Percentiles rank a stretch among this genome's conserved stretches.
Evolutionary conservation across 2,329 filamentous ascomycete species (phyloP).

Genomic region (Talaromyces amestolkiae): DNA sequence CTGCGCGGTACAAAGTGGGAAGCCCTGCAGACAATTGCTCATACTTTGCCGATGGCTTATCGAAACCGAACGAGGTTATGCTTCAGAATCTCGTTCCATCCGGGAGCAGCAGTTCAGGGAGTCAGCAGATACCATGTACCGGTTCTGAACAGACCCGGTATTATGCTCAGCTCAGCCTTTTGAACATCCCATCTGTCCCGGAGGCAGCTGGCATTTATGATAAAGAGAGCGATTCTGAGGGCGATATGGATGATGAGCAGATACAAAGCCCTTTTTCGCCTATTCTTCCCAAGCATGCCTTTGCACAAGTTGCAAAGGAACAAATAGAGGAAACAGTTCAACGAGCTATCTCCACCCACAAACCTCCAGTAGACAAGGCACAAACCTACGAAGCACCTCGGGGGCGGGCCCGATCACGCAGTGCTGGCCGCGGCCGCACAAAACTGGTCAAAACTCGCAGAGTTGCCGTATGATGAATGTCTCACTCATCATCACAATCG

Average conservation of each 20-base stretch:
- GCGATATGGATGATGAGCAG: not conserved
- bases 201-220: not conserved
- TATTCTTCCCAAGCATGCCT: slow-evolving; percentile 2
- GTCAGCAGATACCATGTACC: not conserved
- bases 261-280: slow-evolving; percentile 2
- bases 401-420: slow-evolving; percentile 15
- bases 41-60: not conserved
- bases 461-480: not conserved
- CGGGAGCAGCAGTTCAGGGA: not conserved
- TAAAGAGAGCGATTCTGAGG: slow-evolving; percentile 10
- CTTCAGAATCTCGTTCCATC: not conserved
- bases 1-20: not conserved
- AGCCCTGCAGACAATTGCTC: not conserved
- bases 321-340: not conserved
- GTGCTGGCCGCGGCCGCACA: not conserved
- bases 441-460: slow-evolving; percentile 13
- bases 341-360: not conserved
- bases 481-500: too few relatives aligned
- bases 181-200: slow-evolving; percentile 8
- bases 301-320: not conserved
- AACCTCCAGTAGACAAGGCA: not conserved
- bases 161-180: slow-evolving; percentile 17
- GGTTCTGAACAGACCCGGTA: slow-evolving; percentile 9
- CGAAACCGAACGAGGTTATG: not conserved
- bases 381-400: not conserved